phyloP scores from a whole-genome alignment of 495 filamentous ascomycete species.

The Xylaria intraflava region DNA sequence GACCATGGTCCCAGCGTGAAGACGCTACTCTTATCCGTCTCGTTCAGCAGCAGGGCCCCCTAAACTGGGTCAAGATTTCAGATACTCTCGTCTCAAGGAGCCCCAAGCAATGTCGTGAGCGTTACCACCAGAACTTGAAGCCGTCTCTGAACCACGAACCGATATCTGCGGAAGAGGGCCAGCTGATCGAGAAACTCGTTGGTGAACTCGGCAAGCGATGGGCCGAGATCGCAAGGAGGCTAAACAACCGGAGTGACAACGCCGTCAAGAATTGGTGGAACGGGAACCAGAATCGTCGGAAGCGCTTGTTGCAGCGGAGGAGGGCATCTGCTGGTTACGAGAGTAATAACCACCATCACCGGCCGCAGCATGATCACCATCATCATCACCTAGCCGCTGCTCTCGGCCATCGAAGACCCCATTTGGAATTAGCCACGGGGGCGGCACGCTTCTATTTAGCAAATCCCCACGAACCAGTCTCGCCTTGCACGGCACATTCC shows the following conservation, averaged over 20 bases:
- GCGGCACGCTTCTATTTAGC: conserved; percentile 1
- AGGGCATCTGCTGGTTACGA: conserved; percentile 13
- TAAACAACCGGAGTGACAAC: conserved; percentile 91
- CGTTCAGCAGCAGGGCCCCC: conserved; percentile 67
- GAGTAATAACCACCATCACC: background rate
- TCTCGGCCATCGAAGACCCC: background rate
- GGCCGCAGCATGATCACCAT: conserved; percentile 8
- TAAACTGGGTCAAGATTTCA: conserved; percentile 92
- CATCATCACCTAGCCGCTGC: conserved; percentile 13
- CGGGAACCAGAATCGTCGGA: conserved; percentile 78
- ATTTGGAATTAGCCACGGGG: conserved; percentile 8
- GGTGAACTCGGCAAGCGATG: conserved; percentile 79
- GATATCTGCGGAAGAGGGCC: conserved; percentile 84
- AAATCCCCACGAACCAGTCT: background rate
- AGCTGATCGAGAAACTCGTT: conserved; percentile 74
- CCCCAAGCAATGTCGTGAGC: conserved; percentile 93
- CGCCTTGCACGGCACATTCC: conserved; percentile 1
- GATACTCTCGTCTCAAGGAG: conserved; percentile 68
- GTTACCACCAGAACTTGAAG: conserved; percentile 94
- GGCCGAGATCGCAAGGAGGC: conserved; percentile 86
- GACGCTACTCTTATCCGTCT: conserved; percentile 66
- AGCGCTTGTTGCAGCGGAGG: conserved; percentile 31
- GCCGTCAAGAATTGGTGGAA: conserved; percentile 99
- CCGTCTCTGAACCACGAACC: conserved; percentile 83
- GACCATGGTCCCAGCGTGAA: conserved; percentile 83